Evolutionary conservation across 192 early-diverging fungal species (phyloP), one percentile per base, ranked within the genome.

Genomic region (Phlyctochytrium planicorne): DNA sequence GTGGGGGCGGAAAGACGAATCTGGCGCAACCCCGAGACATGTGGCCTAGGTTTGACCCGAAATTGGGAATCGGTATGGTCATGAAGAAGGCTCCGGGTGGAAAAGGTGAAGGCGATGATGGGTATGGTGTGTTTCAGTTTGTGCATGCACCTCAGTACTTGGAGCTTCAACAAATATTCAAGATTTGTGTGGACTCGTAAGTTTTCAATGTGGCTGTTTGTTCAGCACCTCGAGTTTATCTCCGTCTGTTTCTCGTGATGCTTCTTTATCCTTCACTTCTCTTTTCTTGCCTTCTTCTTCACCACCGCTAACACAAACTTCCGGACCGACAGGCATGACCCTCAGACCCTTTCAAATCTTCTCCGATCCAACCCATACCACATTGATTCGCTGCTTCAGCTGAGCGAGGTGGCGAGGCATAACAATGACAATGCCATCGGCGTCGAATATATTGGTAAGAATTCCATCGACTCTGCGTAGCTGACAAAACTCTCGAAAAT

Each of bases 341-440:
- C 93, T 0, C 83, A 90, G 32, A 84, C 83, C 3, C 80, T 97
- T 27, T 76, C 87, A 27, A 68, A 79, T 2, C 75, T 95, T 1
- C 75, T 88, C 23, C 80, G 85, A 36, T 80, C 88, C 23, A 81
- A 93, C 80, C 95, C 94, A 3, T 97, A 91, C 69, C 95, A 97
- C 72, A 84, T 97, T 34, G 91, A 95, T 74, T 79, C 88, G 27
- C 73, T 95, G 52, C 70, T 96, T 31, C 94, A 95, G 73, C 68
- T 91, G 2, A 91, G 89, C 56, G 94, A 97, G 68, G 84, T 97
- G 31, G 84, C 84, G 29, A 93, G 90, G 70, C 94, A 95, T 32
- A 87, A 88, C 61, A 92, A 91, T 29, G 93, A 97, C 73, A 82
- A 89, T 65, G 71, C 80, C 30, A 83, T 84, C 63, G 93, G 93